Evolutionary conservation across 2,329 filamentous ascomycete genomes (phyloP).

Genomic region (Trichophyton schoenleinii): DNA sequence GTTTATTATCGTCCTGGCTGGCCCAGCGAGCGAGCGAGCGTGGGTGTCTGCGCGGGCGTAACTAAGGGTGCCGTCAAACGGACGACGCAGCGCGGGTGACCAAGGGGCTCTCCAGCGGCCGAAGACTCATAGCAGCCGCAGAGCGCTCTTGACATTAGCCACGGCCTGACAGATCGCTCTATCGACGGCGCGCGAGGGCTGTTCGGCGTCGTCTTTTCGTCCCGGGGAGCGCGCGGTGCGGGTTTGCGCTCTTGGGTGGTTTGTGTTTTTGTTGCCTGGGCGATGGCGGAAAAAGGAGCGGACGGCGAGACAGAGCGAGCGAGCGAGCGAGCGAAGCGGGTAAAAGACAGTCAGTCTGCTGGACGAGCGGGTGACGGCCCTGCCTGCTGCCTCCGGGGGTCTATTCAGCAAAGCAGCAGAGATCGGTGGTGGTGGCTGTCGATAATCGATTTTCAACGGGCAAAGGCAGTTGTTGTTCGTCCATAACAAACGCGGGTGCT

Average conservation of each 20-base stretch:
- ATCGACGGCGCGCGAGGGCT: neutral
- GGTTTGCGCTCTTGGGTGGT: neutral
- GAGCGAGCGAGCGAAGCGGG: neutral
- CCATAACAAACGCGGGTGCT: slow-evolving; percentile 1
- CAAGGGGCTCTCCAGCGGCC: neutral
- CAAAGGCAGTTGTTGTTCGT: neutral
- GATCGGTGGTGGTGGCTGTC: neutral
- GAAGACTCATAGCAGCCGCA: slow-evolving; percentile 2
- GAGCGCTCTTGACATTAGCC: neutral
- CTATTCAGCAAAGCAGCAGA: neutral
- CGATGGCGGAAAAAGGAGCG: neutral
- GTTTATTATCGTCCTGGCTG: neutral
- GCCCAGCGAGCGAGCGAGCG: no score
- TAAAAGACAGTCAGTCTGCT: neutral
- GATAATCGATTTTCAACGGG: no score
- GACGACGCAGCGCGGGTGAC: slow-evolving; percentile 1
- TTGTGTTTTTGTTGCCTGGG: neutral
- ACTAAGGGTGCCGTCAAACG: neutral
- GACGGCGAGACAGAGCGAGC: neutral
- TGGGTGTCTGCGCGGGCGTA: neutral
- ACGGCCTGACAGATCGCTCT: neutral
- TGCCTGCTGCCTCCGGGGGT: neutral
- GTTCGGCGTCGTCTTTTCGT: neutral
- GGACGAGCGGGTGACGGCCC: neutral
- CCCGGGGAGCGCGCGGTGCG: neutral